A percentile compares a stretch with the other conserved stretches of the same genome.
Conservation (phyloP, 306 rosid species). For the Castanea sativa region DNA sequence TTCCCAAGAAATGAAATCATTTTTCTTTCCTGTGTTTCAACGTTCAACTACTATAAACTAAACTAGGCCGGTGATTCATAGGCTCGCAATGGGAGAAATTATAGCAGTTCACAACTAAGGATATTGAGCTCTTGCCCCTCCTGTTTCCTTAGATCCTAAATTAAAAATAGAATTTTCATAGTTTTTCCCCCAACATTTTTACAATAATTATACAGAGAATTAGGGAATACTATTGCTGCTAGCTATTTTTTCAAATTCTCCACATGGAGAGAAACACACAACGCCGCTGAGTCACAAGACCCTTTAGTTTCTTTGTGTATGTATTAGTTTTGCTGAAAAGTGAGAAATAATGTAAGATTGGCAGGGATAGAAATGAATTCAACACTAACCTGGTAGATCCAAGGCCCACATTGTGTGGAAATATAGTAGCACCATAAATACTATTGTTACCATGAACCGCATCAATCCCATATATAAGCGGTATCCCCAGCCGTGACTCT, state of each 20-base stretch:
- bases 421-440: constrained; percentile 76
- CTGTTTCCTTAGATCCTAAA: background rate
- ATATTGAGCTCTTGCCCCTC: background rate
- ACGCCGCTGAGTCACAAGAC: no score
- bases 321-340: no score
- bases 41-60: background rate
- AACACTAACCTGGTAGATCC: constrained; percentile 74
- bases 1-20: background rate
- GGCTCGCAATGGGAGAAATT: background rate
- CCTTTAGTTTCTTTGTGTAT: no score
- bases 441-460: constrained; percentile 91
- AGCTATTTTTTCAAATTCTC: no score
- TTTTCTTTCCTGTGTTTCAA: background rate
- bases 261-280: no score
- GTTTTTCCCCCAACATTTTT: no score
- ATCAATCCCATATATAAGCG: constrained; percentile 72
- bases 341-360: background rate
- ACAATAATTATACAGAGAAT: no score
- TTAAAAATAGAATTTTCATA: background rate
- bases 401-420: constrained; percentile 83
- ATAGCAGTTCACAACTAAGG: background rate
- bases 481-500: constrained; percentile 67
- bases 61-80: background rate
- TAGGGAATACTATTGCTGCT: no score
- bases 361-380: background rate